Percentiles rank a stretch among this genome's conserved stretches.
These are phyloP conservation scores for Chrysoporthe cubensis DNA, from an alignment of 2,329 filamentous ascomycete genomes.

Conservation along the genomic window DNA sequence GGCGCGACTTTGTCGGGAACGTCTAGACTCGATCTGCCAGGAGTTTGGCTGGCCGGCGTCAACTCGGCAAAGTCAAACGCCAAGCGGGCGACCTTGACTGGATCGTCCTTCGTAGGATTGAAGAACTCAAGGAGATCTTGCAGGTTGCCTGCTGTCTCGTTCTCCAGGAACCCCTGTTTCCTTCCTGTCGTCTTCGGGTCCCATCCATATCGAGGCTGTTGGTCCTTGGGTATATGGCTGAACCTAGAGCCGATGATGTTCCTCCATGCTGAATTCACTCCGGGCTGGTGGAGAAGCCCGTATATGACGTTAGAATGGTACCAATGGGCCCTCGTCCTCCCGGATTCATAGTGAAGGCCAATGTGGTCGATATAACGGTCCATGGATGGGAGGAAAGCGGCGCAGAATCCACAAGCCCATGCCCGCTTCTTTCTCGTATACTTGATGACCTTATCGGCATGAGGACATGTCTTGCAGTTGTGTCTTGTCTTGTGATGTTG, in stretches of 20 bases:
- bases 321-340: constrained; percentile 67
- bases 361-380: constrained; percentile 72
- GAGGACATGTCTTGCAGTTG: constrained; percentile 66
- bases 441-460: constrained; percentile 66
- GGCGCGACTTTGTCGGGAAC: constrained; percentile 20
- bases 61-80: constrained; percentile 60
- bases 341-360: constrained; percentile 67
- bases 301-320: constrained; percentile 71
- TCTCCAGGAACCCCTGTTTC: constrained; percentile 62
- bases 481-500: constrained; percentile 70
- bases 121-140: constrained; percentile 70
- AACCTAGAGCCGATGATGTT: constrained; percentile 52
- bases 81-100: constrained; percentile 59
- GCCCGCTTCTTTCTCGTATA: constrained; percentile 64
- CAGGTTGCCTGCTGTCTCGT: constrained; percentile 64
- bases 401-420: constrained; percentile 72
- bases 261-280: constrained; percentile 66
- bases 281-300: constrained; percentile 67
- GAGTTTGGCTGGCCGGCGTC: constrained; percentile 22
- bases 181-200: constrained; percentile 59
- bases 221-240: constrained; percentile 47
- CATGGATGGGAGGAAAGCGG: constrained; percentile 63
- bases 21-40: constrained; percentile 20
- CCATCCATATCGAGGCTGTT: constrained; percentile 65
- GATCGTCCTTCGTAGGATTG: constrained; percentile 59